Base-by-base conservation (phyloP, 1,284 basidiomycete genomes). In the Moesziomyces globuligerus region DNA sequence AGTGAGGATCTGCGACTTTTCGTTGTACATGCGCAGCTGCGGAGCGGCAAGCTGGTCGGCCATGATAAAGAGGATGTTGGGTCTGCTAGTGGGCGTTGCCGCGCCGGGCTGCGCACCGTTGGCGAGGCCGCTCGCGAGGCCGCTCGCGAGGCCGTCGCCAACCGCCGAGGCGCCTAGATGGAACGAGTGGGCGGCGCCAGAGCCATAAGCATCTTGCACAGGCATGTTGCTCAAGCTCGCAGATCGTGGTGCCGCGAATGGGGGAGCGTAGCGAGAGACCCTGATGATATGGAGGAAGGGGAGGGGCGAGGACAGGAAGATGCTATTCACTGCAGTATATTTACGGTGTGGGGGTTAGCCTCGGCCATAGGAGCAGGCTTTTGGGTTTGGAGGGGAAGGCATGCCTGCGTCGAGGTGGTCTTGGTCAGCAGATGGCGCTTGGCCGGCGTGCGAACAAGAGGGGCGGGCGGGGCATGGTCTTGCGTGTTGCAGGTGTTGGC, bases 11-110 rank as follows among this genome's bases (percentile, higher is more conserved):
- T 65, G 62, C 15, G 62, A 65, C 18, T 58, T 65, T 34, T 36
- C 29, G 55, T 65, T 65, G 47, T 65, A 65, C 55, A 65, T 65
- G 50, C 62, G 62, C 21, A 65, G 55, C 25, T 65, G 62, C 11
- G 62, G 62, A 13, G 62, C 62, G 6, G 62, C 62, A 1, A 65
- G 62, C 51, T 65, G 62, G 20, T 65, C 62, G 21, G 62, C 62
- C 62, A 65, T 65, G 41, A 65, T 26, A 25, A 65, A 65, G 15
- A 65, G 62, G 38, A 65, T 58, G 40, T 65, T 65, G 46, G 55
- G 62, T 23, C 42, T 39, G 23, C 54, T 36, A 18, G 9, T 17
- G n/a, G 51, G 40, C 6, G 51, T 34, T 17, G 32, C 15, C 3
- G 32, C 32, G 15, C 6, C 15, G 11, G 15, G 15, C 32, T 34